Evolutionary conservation across 345 rosid genomes (phyloP).

Genomic region (Brassica incana): DNA sequence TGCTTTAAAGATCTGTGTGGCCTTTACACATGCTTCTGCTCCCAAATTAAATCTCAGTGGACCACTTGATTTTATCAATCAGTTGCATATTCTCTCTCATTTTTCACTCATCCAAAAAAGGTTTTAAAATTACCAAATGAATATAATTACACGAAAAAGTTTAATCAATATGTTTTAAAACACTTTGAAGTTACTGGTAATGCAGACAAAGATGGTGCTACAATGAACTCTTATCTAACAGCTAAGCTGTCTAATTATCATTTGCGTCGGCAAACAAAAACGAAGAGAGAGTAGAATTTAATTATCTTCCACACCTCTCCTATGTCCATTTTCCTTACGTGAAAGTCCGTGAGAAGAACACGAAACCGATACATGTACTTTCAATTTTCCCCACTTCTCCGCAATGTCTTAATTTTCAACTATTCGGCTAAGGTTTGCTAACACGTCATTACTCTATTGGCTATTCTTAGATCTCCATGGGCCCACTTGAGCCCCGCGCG

Average conservation of each 20-base stretch:
- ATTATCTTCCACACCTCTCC: neutral
- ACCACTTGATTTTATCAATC: neutral
- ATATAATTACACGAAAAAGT: neutral
- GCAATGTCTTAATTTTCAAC: conserved; percentile 12
- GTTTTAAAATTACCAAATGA: neutral
- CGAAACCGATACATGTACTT: neutral
- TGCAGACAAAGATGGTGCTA: neutral
- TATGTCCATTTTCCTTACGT: neutral
- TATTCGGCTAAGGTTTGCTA: conserved; percentile 55
- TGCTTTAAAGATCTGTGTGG: conserved; percentile 6
- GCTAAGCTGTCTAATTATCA: neutral
- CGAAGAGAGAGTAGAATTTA: neutral
- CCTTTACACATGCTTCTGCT: conserved; percentile 9
- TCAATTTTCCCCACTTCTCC: neutral
- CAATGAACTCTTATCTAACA: neutral
- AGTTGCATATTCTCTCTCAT: neutral
- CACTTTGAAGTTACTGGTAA: neutral
- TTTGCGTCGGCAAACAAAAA: neutral
- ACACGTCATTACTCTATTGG: conserved; percentile 44
- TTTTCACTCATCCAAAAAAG: neutral
- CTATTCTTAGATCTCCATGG: conserved; percentile 40
- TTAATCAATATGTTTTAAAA: neutral
- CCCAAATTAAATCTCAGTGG: conserved; percentile 4
- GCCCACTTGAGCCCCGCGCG: conserved; percentile 43
- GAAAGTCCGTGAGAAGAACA: conserved; percentile 2